Conservation (phyloP, 2,329 filamentous ascomycete species). For the Phialophora expanda region DNA sequence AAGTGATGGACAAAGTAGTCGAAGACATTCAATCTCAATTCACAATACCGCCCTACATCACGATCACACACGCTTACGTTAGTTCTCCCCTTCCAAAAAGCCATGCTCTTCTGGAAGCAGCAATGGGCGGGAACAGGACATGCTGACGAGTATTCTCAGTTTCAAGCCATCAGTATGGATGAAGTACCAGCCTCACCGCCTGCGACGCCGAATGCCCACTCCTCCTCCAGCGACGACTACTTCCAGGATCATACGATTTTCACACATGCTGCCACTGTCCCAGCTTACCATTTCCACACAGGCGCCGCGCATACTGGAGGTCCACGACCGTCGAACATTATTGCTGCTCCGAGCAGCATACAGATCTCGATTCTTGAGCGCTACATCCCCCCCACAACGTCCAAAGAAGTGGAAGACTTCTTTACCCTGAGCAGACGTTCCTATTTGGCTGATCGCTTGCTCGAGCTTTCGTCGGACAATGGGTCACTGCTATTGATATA, state of each 20-base stretch:
- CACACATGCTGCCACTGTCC: conserved; percentile 65
- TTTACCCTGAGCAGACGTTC: conserved; percentile 62
- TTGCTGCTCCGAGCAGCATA: conserved; percentile 65
- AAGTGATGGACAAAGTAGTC: conserved; percentile 61
- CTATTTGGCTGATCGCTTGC: conserved; percentile 64
- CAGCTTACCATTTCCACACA: conserved; percentile 62
- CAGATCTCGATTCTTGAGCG: conserved; percentile 67
- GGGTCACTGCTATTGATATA: conserved; percentile 68
- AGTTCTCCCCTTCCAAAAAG: neutral
- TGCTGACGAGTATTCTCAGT: conserved; percentile 36
- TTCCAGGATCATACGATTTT: conserved; percentile 63
- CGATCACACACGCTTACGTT: conserved; percentile 65
- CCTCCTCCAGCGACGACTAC: conserved; percentile 59
- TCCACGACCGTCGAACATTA: conserved; percentile 59
- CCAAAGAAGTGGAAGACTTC: conserved; percentile 64
- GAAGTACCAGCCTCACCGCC: conserved; percentile 69
- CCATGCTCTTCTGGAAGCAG: neutral
- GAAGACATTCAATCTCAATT: conserved; percentile 60
- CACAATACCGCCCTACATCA: conserved; percentile 61
- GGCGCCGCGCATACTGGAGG: conserved; percentile 50
- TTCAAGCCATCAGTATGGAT: conserved; percentile 62
- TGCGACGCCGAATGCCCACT: conserved; percentile 57
- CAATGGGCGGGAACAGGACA: neutral
- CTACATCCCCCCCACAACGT: conserved; percentile 67
- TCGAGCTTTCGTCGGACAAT: conserved; percentile 62